Percentiles rank a stretch among this genome's conserved stretches.
phyloP scores from a whole-genome alignment of 2,329 filamentous ascomycete genomes.

The Alternaria rosae region DNA sequence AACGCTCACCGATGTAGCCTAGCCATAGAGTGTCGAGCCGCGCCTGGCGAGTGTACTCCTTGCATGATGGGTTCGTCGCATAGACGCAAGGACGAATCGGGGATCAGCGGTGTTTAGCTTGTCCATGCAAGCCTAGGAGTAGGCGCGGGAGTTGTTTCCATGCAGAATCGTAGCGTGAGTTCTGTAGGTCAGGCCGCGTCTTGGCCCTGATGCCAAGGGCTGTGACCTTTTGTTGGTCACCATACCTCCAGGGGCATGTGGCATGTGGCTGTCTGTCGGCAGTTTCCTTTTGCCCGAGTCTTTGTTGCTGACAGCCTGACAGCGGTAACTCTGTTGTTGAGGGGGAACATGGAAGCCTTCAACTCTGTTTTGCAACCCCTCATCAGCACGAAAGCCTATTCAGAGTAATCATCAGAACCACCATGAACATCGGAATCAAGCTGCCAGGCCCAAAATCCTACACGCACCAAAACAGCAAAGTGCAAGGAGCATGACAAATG shows the following conservation, averaged over 20 bases:
- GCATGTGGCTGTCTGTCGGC: background rate
- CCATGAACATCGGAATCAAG: background rate
- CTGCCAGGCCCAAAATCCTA: background rate
- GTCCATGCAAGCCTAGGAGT: background rate
- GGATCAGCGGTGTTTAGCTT: background rate
- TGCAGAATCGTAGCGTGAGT: background rate
- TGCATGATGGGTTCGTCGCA: constrained; percentile 1
- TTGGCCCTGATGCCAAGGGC: background rate
- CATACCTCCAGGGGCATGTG: background rate
- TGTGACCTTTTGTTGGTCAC: background rate
- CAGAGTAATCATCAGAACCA: background rate
- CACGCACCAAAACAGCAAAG: background rate
- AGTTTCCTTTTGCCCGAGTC: constrained; percentile 3
- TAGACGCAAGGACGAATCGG: constrained; percentile 11
- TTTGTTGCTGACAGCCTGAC: constrained; percentile 4
- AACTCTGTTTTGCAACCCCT: background rate
- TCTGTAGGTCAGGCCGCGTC: background rate
- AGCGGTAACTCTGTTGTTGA: background rate
- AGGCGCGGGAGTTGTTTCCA: background rate
- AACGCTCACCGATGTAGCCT: constrained; percentile 1
- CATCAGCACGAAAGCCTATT: constrained; percentile 2
- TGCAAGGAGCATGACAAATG: constrained; percentile 14
- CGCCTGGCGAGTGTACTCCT: constrained; percentile 4
- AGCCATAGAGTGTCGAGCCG: background rate
- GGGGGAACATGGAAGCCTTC: background rate